Conservation (phyloP, 2,329 filamentous ascomycete genomes). For the Aureobasidium pullulans region DNA sequence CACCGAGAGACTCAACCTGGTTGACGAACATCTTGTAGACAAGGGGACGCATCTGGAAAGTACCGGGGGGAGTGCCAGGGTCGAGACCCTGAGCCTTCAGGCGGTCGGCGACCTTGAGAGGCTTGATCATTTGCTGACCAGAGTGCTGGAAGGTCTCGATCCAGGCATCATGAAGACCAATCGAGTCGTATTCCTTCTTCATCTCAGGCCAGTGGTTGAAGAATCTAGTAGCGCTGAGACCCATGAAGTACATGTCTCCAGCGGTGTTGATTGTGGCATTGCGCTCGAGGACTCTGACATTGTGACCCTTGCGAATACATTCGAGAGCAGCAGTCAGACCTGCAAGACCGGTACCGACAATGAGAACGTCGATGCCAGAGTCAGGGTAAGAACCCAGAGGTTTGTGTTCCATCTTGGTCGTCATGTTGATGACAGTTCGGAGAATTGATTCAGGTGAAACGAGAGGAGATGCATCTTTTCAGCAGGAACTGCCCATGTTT, state of each 20-base stretch:
- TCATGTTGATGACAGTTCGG: slow-evolving; percentile 14
- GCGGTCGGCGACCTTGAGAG: slow-evolving; percentile 44
- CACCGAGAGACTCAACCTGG: slow-evolving; percentile 39
- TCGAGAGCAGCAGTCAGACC: slow-evolving; percentile 26
- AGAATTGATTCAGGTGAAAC: slow-evolving; percentile 7
- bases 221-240: slow-evolving; percentile 48
- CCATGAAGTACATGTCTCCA: slow-evolving; percentile 57
- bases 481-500: slow-evolving; percentile 5
- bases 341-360: slow-evolving; percentile 26
- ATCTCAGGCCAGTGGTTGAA: slow-evolving; percentile 51
- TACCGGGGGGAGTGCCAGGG: slow-evolving; percentile 44
- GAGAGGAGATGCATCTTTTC: slow-evolving; percentile 4
- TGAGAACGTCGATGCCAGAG: slow-evolving; percentile 25
- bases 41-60: slow-evolving; percentile 50
- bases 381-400: slow-evolving; percentile 46
- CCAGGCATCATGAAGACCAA: slow-evolving; percentile 48
- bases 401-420: slow-evolving; percentile 27
- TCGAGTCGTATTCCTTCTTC: slow-evolving; percentile 42
- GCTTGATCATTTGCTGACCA: slow-evolving; percentile 42
- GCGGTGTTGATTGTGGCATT: slow-evolving; percentile 45
- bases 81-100: slow-evolving; percentile 38
- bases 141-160: slow-evolving; percentile 50
- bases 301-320: slow-evolving; percentile 27
- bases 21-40: slow-evolving; percentile 50
- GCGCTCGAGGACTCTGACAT: slow-evolving; percentile 25